Base-by-base conservation (phyloP, 768 basidiomycete genomes). In the Russula ochroleuca region DNA sequence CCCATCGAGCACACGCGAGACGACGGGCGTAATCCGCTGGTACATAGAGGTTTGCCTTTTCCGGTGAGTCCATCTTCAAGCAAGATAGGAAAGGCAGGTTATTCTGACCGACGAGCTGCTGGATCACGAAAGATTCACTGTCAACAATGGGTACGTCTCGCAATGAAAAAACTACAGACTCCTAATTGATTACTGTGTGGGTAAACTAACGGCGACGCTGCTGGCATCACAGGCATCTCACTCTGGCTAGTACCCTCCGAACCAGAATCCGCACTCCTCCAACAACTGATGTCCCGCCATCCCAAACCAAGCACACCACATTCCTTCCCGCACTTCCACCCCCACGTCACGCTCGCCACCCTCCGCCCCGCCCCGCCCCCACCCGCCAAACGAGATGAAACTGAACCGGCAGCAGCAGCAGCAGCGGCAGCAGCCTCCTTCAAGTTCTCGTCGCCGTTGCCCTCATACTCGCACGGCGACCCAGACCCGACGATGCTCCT, bases 181-280 rank as follows among this genome's bases (percentile, higher is more conserved):
- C 35, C 45, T 25, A 3, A 23, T 37, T 33, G n/a, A n/a, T n/a
- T n/a, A n/a, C n/a, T n/a, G n/a, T n/a, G n/a, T n/a, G n/a, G n/a
- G n/a, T n/a, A n/a, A n/a, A n/a, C n/a, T n/a, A n/a, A n/a, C n/a
- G 21, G 37, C 35, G 38, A 6, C 6, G 5, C 25, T 15, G 19
- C 14, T 9, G 21, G 14, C 14, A 54, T 35, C n/a, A n/a, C 67
- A 88, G 87, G 85, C 14, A 69, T 83, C 54, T 77, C 86, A 15
- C 75, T 91, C 4, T 92, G 90, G 90, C 79, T 92, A 35, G 83
- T 91, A 15, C 87, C 89, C 6, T 69, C 77, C 17, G 66, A 72
- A n/a, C 59, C 69, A 10, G 80, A 83, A 65, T 74, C 80, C 3
- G 64, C 73, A 19, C 75, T 73, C 40, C 76, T 92, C 25, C 71